Conservation (phyloP, 1,139 yeast species). For the Debaryomycetaceae sp. region DNA sequence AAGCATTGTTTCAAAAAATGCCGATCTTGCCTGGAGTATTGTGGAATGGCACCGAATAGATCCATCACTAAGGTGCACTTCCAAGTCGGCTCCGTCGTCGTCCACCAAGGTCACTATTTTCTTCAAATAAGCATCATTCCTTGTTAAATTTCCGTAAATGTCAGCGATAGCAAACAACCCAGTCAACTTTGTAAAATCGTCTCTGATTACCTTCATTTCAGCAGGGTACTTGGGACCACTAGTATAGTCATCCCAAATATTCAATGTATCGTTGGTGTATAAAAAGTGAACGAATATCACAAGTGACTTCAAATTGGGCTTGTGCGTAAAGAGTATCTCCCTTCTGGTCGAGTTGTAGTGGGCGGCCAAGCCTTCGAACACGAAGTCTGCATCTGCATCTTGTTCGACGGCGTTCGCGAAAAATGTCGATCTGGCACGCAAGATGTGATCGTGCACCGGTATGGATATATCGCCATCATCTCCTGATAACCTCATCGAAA, state of each 20-base stretch:
- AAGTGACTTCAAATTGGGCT: constrained; percentile 23
- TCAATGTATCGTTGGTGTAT: constrained; percentile 26
- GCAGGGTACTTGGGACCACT: constrained; percentile 16
- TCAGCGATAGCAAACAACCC: constrained; percentile 17
- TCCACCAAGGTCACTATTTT: constrained; percentile 12
- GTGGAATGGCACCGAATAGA: constrained; percentile 42
- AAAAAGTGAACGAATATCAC: constrained; percentile 30
- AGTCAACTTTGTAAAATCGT: constrained; percentile 17
- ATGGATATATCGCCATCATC: no score
- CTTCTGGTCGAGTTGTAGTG: constrained; percentile 13
- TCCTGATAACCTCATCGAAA: no score
- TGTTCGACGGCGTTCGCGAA: constrained; percentile 21
- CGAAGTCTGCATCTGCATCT: constrained; percentile 11
- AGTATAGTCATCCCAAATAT: constrained; percentile 24
- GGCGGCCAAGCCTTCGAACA: constrained; percentile 20
- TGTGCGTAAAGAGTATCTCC: constrained; percentile 15
- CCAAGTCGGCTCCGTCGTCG: constrained; percentile 20
- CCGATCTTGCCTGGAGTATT: constrained; percentile 52
- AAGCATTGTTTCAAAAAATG: constrained; percentile 59
- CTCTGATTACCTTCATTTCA: constrained; percentile 17
- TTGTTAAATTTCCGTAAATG: constrained; percentile 12
- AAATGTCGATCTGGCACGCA: constrained; percentile 23
- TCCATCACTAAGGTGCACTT: constrained; percentile 37
- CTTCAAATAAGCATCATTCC: constrained; percentile 9
- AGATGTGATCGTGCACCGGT: constrained; percentile 30